Percentiles rank a stretch among this genome's conserved stretches.
These are phyloP conservation scores for Priceomyces carsonii DNA, from an alignment of 805 yeast genomes.

Conservation along the genomic window DNA sequence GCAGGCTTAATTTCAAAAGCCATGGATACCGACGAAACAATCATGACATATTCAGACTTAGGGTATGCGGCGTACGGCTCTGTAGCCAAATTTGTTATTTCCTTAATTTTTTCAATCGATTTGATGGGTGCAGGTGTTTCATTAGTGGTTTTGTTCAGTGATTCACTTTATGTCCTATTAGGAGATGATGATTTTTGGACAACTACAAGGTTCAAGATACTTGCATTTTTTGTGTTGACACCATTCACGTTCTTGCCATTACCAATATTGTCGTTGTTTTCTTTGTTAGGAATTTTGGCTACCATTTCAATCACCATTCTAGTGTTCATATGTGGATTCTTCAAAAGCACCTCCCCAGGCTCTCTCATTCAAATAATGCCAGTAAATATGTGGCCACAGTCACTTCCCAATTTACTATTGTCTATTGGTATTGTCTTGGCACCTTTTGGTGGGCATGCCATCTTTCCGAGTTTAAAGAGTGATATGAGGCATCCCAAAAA, in stretches of 20 bases:
- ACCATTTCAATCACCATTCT: constrained; percentile 64
- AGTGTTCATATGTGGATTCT: constrained; percentile 63
- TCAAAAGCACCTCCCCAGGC: constrained; percentile 67
- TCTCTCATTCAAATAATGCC: constrained; percentile 65
- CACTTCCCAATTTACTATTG: constrained; percentile 51
- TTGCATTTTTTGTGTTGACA: constrained; percentile 69
- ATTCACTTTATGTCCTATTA: constrained; percentile 70
- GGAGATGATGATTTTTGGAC: constrained; percentile 42
- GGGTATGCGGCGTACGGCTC: constrained; percentile 86
- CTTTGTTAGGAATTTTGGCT: constrained; percentile 69
- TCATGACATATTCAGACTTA: constrained; percentile 86
- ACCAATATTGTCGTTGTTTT: constrained; percentile 66
- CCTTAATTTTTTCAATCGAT: constrained; percentile 74
- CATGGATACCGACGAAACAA: constrained; percentile 75
- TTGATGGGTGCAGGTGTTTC: constrained; percentile 81
- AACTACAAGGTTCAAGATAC: constrained; percentile 54
- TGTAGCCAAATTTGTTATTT: constrained; percentile 70
- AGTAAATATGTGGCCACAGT: constrained; percentile 66
- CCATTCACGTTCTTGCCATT: constrained; percentile 84
- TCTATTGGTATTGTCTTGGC: constrained; percentile 69
- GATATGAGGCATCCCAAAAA: constrained; percentile 74
- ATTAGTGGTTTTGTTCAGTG: constrained; percentile 79
- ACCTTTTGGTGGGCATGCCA: constrained; percentile 85
- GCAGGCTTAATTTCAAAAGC: constrained; percentile 74
- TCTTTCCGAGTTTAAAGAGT: constrained; percentile 72